A percentile compares a stretch with the other conserved stretches of the same genome.
phyloP scores from a whole-genome alignment of 495 filamentous ascomycete species.

The Xeromyces bisporus region DNA sequence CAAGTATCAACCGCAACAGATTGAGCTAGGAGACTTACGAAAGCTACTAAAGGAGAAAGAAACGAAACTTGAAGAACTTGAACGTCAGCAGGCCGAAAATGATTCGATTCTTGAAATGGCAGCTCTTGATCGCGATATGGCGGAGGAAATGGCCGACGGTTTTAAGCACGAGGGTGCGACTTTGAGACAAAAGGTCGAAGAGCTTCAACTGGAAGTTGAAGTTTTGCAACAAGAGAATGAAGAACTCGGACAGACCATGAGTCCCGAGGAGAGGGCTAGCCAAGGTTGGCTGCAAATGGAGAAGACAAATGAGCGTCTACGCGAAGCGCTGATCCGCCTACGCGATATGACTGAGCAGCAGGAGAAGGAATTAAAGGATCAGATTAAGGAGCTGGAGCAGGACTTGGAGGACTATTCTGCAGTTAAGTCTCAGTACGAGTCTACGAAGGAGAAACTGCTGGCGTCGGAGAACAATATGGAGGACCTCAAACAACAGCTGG shows the following conservation, averaged over 20 bases:
- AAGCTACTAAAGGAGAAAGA: conserved; percentile 65
- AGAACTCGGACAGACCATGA: conserved; percentile 68
- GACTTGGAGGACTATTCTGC: conserved; percentile 56
- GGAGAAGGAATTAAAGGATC: conserved; percentile 59
- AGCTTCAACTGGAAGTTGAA: conserved; percentile 75
- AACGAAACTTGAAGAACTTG: conserved; percentile 46
- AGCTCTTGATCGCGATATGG: conserved; percentile 85
- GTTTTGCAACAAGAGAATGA: conserved; percentile 75
- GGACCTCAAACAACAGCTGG: conserved; percentile 79
- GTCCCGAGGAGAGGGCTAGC: conserved; percentile 68
- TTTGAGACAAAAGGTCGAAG: conserved; percentile 56
- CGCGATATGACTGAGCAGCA: conserved; percentile 75
- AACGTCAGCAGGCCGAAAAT: conserved; percentile 61
- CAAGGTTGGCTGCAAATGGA: conserved; percentile 87
- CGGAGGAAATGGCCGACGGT: conserved; percentile 75
- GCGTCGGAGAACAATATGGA: conserved; percentile 62
- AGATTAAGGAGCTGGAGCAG: conserved; percentile 61
- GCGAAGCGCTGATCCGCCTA: conserved; percentile 67
- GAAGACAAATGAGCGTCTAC: conserved; percentile 70
- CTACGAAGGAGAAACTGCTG: conserved; percentile 51
- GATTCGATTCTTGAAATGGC: conserved; percentile 77
- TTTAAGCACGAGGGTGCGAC: conserved; percentile 67
- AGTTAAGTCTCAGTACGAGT: conserved; percentile 53
- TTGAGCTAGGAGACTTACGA: conserved; percentile 59
- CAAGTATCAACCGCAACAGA: conserved; percentile 75